These are phyloP conservation scores for Xylaria intraflava DNA, from an alignment of 495 filamentous ascomycete genomes.

Conservation along the genomic window DNA sequence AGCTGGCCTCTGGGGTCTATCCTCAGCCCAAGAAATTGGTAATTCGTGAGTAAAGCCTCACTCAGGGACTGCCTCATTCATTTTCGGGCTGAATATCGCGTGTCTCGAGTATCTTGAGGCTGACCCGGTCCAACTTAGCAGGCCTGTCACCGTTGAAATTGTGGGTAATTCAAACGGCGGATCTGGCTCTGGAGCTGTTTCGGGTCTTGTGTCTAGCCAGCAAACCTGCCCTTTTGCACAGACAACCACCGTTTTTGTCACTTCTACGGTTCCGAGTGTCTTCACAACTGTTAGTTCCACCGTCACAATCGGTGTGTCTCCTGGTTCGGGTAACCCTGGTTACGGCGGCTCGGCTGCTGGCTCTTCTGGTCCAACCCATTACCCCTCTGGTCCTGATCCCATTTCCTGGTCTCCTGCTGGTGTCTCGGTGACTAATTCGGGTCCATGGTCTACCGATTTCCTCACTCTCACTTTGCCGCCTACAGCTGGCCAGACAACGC, in stretches of 20 bases:
- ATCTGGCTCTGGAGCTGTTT: neutral
- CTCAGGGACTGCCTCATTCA: neutral
- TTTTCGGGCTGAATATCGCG: neutral
- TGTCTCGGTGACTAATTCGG: slow-evolving; percentile 11
- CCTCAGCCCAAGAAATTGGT: slow-evolving; percentile 22
- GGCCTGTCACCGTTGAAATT: slow-evolving; percentile 1
- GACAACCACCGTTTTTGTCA: slow-evolving; percentile 31
- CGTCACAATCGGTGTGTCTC: slow-evolving; percentile 16
- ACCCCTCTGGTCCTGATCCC: slow-evolving; percentile 13
- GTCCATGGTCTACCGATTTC: slow-evolving; percentile 22
- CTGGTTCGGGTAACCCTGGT: slow-evolving; percentile 17
- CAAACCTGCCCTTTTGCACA: slow-evolving; percentile 22
- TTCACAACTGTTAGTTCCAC: slow-evolving; percentile 26
- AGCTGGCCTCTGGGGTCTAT: slow-evolving; percentile 18
- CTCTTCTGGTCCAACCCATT: slow-evolving; percentile 2
- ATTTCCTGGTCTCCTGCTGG: slow-evolving; percentile 19
- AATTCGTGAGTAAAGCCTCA: slow-evolving; percentile 16
- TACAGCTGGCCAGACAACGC: slow-evolving; percentile 11
- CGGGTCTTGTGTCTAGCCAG: neutral
- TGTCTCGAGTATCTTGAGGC: neutral
- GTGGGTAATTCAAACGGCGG: slow-evolving; percentile 4
- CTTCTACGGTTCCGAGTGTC: slow-evolving; percentile 24
- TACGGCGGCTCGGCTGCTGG: slow-evolving; percentile 4
- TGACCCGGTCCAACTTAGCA: neutral
- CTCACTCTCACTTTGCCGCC: slow-evolving; percentile 25